Conservation (phyloP, 495 filamentous ascomycete species). For the Astrothelium subdiscretum region DNA sequence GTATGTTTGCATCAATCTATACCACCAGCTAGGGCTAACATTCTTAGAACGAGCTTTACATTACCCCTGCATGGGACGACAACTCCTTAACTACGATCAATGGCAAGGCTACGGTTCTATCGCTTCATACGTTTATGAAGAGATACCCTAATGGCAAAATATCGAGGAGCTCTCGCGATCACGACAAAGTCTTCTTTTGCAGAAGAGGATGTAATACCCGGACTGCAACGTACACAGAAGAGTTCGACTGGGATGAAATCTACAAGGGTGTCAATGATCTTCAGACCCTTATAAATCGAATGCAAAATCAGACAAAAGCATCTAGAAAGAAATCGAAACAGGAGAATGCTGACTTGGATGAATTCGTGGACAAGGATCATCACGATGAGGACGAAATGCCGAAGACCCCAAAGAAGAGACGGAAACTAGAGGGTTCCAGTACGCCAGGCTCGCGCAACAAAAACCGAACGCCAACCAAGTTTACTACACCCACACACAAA, state of each 20-base stretch:
- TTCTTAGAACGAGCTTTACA: slow-evolving; percentile 73
- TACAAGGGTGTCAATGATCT: slow-evolving; percentile 56
- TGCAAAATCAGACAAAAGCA: slow-evolving; percentile 58
- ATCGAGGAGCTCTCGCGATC: slow-evolving; percentile 59
- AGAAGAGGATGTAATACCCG: slow-evolving; percentile 77
- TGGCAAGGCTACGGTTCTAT: slow-evolving; percentile 73
- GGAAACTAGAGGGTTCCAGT: slow-evolving; percentile 35
- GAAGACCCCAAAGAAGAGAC: slow-evolving; percentile 47
- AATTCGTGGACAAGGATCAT: slow-evolving; percentile 32
- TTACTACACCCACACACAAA: slow-evolving; percentile 63
- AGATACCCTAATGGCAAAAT: slow-evolving; percentile 68
- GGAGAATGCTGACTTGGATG: slow-evolving; percentile 34
- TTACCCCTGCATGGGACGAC: slow-evolving; percentile 70
- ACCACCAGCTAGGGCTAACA: not conserved
- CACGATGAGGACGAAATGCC: slow-evolving; percentile 38
- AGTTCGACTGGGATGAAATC: slow-evolving; percentile 83
- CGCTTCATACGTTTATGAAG: slow-evolving; percentile 48
- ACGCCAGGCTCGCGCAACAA: slow-evolving; percentile 49
- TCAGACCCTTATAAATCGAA: slow-evolving; percentile 45
- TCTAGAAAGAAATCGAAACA: slow-evolving; percentile 45
- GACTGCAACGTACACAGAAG: slow-evolving; percentile 82
- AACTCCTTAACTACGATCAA: slow-evolving; percentile 86
- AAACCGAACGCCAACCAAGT: slow-evolving; percentile 39
- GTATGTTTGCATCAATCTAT: slow-evolving; percentile 24
- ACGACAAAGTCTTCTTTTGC: slow-evolving; percentile 84